Evolutionary conservation across 2,329 filamentous ascomycete species (phyloP).

Genomic region (Monilinia polystroma): DNA sequence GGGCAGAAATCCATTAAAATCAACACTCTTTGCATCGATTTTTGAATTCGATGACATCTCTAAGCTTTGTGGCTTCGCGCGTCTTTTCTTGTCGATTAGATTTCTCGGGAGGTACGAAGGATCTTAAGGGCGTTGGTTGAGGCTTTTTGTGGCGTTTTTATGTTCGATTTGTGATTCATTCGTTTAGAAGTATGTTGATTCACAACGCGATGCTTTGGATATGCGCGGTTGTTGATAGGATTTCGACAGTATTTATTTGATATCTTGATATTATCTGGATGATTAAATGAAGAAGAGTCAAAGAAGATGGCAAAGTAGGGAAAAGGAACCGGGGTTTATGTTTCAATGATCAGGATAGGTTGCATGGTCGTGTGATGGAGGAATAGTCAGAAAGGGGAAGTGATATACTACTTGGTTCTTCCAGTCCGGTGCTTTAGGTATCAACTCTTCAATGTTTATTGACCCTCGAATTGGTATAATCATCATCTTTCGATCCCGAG

Average conservation of each 20-base stretch:
- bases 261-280: not conserved
- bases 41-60: not conserved
- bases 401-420: not conserved
- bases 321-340: not conserved
- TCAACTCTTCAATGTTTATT: not conserved
- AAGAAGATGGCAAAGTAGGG: not conserved
- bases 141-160: not conserved
- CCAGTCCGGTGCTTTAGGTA: not conserved
- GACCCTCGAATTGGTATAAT: not conserved
- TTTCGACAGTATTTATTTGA: not conserved
- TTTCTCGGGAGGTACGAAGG: not conserved
- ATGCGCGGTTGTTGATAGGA: no score
- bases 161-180: not conserved
- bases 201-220: not conserved
- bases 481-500: not conserved
- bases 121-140: not conserved
- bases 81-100: not conserved
- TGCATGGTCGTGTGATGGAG: constrained; percentile 14
- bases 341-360: not conserved
- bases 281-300: not conserved
- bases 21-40: not conserved
- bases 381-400: not conserved
- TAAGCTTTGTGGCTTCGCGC: not conserved
- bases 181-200: not conserved
- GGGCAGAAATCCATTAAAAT: not conserved